These are phyloP conservation scores for Tricholoma matsutake DNA, from an alignment of 768 basidiomycete species.

Conservation along the genomic window DNA sequence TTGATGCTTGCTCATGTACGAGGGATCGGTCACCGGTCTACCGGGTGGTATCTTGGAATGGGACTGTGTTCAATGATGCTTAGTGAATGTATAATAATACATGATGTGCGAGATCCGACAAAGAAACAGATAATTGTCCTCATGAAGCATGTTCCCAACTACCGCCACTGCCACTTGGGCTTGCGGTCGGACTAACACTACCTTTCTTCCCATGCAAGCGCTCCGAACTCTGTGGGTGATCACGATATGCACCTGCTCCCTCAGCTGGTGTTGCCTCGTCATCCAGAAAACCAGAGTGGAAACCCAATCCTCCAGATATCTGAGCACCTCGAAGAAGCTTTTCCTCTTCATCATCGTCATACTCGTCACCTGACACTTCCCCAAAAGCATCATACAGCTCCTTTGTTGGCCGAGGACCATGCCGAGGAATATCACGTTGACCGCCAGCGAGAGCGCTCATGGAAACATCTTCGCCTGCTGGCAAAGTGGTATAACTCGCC, in stretches of 20 bases:
- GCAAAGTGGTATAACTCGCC: constrained; percentile 56
- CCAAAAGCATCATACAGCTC: constrained; percentile 98
- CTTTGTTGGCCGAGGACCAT: constrained; percentile 58
- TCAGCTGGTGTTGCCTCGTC: constrained; percentile 59
- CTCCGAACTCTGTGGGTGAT: constrained; percentile 48
- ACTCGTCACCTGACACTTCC: constrained; percentile 80
- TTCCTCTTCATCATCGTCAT: constrained; percentile 66
- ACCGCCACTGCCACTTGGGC: constrained; percentile 51
- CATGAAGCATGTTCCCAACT: constrained; percentile 73
- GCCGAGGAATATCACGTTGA: constrained; percentile 22
- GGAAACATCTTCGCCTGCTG: constrained; percentile 64
- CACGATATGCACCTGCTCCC: constrained; percentile 41
- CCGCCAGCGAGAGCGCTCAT: constrained; percentile 66
- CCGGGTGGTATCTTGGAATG: background rate
- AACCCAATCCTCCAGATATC: constrained; percentile 43
- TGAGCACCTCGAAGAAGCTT: constrained; percentile 52
- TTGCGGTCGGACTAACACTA: constrained; percentile 22
- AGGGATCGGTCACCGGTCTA: too few relatives aligned
- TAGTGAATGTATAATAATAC: background rate
- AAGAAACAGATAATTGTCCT: background rate
- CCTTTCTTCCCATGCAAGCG: constrained; percentile 14
- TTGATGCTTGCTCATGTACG: too few relatives aligned
- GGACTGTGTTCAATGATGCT: background rate
- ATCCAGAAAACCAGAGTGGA: constrained; percentile 81
- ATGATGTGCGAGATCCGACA: background rate